phyloP scores from a whole-genome alignment of 331 rosid species.

The Rosa hybrid region DNA sequence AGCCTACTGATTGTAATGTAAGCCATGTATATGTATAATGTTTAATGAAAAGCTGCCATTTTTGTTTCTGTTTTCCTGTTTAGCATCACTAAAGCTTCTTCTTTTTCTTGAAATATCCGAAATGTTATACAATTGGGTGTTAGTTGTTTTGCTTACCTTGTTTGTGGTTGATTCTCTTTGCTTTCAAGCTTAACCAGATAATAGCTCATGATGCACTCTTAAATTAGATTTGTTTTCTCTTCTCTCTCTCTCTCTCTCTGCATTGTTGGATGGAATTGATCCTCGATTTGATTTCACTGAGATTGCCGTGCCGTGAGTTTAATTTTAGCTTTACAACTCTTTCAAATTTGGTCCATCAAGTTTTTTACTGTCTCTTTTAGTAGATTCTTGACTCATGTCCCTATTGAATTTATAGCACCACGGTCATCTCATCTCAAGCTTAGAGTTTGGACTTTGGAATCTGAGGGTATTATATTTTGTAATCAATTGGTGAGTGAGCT shows the following conservation, averaged over 20 bases:
- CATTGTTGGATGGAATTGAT: constrained; percentile 97
- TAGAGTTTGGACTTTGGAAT: constrained; percentile 91
- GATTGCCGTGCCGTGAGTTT: constrained; percentile 95
- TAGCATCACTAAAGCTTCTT: no score
- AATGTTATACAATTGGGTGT: no score
- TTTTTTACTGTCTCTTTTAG: constrained; percentile 11
- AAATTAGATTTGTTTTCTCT: background rate
- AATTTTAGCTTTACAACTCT: constrained; percentile 21
- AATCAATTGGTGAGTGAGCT: constrained; percentile 42
- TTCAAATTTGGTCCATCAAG: background rate
- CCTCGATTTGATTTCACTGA: constrained; percentile 92
- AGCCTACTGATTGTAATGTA: no score
- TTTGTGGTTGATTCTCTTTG: no score
- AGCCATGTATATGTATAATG: no score
- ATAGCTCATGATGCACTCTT: background rate
- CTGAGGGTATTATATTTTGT: constrained; percentile 55
- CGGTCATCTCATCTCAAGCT: constrained; percentile 81
- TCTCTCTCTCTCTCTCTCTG: constrained; percentile 17
- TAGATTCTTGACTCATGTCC: constrained; percentile 16
- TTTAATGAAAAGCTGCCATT: no score
- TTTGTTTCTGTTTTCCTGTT: no score
- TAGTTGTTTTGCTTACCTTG: no score
- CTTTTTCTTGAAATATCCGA: no score
- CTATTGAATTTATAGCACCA: constrained; percentile 63
- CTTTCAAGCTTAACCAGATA: no score